These are phyloP conservation scores for Quercus tomentella DNA, from an alignment of 331 rosid species.

Conservation along the genomic window DNA sequence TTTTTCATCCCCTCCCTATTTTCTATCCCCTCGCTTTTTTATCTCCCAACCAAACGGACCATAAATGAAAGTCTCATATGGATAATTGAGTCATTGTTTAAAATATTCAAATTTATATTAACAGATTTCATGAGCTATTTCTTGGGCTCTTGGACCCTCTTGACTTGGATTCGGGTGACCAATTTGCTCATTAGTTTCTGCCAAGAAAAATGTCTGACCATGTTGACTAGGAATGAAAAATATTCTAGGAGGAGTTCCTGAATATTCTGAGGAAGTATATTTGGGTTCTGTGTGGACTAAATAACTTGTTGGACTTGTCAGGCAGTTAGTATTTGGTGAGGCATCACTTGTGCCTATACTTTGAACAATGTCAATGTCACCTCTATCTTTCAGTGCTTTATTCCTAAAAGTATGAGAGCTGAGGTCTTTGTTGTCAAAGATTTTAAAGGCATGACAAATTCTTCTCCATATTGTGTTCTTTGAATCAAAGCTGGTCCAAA, in stretches of 20 bases:
- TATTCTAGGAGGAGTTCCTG: neutral
- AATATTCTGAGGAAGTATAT: neutral
- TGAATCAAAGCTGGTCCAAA: neutral
- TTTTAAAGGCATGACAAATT: neutral
- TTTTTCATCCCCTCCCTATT: too few relatives aligned
- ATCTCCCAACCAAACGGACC: too few relatives aligned
- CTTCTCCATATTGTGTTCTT: conserved; percentile 24
- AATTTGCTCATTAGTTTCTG: neutral
- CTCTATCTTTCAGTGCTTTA: neutral
- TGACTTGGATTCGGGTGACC: neutral
- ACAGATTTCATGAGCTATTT: too few relatives aligned
- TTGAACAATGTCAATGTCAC: neutral
- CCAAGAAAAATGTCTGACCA: neutral
- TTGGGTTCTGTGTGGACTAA: neutral
- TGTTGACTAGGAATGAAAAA: neutral
- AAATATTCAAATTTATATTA: too few relatives aligned
- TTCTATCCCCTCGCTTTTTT: too few relatives aligned
- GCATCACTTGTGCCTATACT: neutral
- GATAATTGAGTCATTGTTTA: too few relatives aligned
- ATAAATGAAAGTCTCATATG: too few relatives aligned
- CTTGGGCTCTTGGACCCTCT: neutral
- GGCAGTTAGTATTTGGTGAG: conserved; percentile 20
- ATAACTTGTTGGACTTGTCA: conserved; percentile 20
- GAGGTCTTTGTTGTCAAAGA: conserved; percentile 11
- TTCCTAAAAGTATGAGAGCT: conserved; percentile 9